These are phyloP conservation scores for Ophiocordyceps sinensis DNA, from an alignment of 2,329 filamentous ascomycete species.

Conservation along the genomic window DNA sequence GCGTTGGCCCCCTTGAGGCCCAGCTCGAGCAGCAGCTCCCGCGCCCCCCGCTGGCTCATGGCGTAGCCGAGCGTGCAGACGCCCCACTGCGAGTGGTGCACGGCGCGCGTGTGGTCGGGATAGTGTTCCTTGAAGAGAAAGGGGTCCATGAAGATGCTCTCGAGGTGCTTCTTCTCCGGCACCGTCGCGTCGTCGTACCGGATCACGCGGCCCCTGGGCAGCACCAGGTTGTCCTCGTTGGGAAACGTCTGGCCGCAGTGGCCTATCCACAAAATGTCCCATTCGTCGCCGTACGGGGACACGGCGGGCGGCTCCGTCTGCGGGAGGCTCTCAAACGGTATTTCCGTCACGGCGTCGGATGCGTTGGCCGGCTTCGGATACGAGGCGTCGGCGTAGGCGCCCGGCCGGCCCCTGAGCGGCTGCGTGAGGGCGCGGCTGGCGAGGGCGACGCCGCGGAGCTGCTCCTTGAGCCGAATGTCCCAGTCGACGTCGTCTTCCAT, in stretches of 20 bases:
- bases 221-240: slow-evolving; percentile 1
- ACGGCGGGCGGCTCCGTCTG: slow-evolving; percentile 5
- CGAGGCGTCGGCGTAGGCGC: slow-evolving; percentile 11
- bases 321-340: slow-evolving; percentile 9
- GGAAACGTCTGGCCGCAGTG: slow-evolving; percentile 27
- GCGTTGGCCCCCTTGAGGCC: slow-evolving; percentile 23
- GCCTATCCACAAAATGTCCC: slow-evolving; percentile 38
- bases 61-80: slow-evolving; percentile 29
- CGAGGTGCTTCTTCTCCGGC: slow-evolving; percentile 16
- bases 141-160: slow-evolving; percentile 17
- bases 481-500: slow-evolving; percentile 44
- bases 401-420: slow-evolving; percentile 7
- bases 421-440: slow-evolving; percentile 20
- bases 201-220: slow-evolving; percentile 17
- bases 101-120: slow-evolving; percentile 26
- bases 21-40: slow-evolving; percentile 26
- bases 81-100: slow-evolving; percentile 25
- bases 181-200: slow-evolving; percentile 20
- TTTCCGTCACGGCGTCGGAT: slow-evolving; percentile 4
- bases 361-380: slow-evolving; percentile 5
- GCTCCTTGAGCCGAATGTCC: slow-evolving; percentile 34
- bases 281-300: slow-evolving; percentile 34
- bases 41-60: slow-evolving; percentile 27
- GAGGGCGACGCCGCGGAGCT: slow-evolving; percentile 27
- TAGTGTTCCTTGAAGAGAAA: slow-evolving; percentile 19